Percentiles rank a stretch among this genome's conserved stretches.
Conservation (phyloP, 169 alveolate genomes). For the Plasmodium gaboni region DNA sequence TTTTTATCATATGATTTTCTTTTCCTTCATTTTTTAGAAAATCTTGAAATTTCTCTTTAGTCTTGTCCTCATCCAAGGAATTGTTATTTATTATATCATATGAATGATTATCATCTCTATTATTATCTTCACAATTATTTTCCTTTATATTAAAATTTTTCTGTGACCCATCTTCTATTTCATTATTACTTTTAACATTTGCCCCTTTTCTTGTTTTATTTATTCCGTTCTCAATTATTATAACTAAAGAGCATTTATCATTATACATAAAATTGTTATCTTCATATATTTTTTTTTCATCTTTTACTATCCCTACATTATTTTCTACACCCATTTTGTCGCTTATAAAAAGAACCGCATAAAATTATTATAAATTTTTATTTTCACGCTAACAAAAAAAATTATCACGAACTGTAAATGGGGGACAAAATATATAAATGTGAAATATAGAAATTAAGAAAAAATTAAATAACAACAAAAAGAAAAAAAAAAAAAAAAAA, state of each 20-base stretch:
- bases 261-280: constrained; percentile 11
- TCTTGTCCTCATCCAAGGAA: neutral
- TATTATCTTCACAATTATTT: constrained; percentile 1
- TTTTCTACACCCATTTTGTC: too few species aligned
- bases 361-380: too few species aligned
- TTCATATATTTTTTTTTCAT: constrained; percentile 6
- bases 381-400: too few species aligned
- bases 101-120: neutral
- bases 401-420: too few species aligned
- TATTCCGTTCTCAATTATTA: constrained; percentile 20
- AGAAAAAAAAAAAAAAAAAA: too few species aligned
- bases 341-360: too few species aligned
- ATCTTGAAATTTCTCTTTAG: neutral
- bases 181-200: neutral
- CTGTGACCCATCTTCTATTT: neutral
- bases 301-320: neutral
- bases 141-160: neutral
- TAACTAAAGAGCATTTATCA: constrained; percentile 73
- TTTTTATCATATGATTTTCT: neutral
- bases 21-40: neutral
- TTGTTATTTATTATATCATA: too few species aligned
- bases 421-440: too few species aligned
- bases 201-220: constrained; percentile 10
- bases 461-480: too few species aligned
- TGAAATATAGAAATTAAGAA: too few species aligned